Evolutionary conservation across 2,329 filamentous ascomycete genomes (phyloP).

Genomic region (Aspergillus japonicus): DNA sequence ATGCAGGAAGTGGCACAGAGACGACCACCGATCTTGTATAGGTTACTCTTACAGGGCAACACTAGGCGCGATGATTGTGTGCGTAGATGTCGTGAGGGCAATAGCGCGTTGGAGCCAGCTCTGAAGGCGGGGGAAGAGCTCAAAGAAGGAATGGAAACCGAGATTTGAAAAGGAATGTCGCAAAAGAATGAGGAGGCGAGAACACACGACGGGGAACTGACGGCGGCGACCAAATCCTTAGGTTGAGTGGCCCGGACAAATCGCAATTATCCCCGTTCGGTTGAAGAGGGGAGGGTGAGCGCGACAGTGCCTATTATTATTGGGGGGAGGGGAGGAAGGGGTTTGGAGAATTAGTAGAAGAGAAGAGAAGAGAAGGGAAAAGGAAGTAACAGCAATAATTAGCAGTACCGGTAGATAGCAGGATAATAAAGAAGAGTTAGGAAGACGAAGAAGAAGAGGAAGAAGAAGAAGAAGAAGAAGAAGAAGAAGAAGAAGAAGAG

Average conservation of each 20-base stretch:
- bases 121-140: constrained; percentile 6
- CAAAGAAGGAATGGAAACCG: constrained; percentile 19
- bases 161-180: constrained; percentile 18
- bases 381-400: constrained; percentile 10
- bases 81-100: constrained; percentile 15
- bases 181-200: constrained; percentile 11
- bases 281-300: constrained; percentile 3
- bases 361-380: constrained; percentile 11
- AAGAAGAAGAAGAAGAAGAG: constrained; percentile 3
- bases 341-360: constrained; percentile 5
- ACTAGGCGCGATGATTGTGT: constrained; percentile 10
- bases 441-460: not conserved
- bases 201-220: constrained; percentile 4
- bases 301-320: constrained; percentile 5
- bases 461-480: constrained; percentile 15
- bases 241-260: not conserved
- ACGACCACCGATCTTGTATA: constrained; percentile 2
- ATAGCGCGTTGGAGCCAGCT: constrained; percentile 8
- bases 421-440: constrained; percentile 13
- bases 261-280: not conserved
- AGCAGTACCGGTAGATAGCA: constrained; percentile 10
- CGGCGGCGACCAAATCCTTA: constrained; percentile 8
- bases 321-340: constrained; percentile 10
- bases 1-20: not conserved
- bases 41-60: constrained; percentile 2